These are phyloP conservation scores for Carex kokanica DNA, from an alignment of 176 grass and related monocot genomes.

Conservation along the genomic window DNA sequence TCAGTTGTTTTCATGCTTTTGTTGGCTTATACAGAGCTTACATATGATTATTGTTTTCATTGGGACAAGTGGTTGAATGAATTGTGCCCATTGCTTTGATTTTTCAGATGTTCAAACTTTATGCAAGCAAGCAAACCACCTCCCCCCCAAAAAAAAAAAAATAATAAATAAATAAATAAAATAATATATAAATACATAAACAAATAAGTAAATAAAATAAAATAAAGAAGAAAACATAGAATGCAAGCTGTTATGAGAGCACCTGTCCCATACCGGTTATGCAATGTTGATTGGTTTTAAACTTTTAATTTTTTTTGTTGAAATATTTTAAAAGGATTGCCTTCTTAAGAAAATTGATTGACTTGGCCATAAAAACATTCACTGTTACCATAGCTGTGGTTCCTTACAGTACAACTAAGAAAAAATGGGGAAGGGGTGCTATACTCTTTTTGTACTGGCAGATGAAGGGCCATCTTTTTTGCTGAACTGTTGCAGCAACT, in stretches of 20 bases:
- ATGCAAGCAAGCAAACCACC: not conserved
- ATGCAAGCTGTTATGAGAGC: not conserved
- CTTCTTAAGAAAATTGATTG: not conserved
- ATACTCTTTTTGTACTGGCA: not conserved
- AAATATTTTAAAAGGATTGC: not conserved
- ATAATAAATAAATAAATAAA: no score
- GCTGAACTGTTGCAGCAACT: not conserved
- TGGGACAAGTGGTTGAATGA: not conserved
- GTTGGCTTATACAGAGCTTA: not conserved
- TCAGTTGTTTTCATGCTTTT: not conserved
- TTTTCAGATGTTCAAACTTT: not conserved
- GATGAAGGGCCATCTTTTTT: no score
- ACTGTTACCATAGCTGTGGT: not conserved
- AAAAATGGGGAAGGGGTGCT: not conserved
- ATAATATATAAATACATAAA: no score
- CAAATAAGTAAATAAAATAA: no score
- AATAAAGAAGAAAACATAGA: no score
- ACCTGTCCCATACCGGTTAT: not conserved
- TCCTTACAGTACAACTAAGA: not conserved
- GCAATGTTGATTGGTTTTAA: not conserved
- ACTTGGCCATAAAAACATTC: not conserved
- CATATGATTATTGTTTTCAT: not conserved
- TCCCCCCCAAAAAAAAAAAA: no score
- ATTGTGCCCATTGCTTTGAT: not conserved
- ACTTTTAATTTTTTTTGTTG: not conserved